Percentiles rank a stretch among this genome's conserved stretches.
phyloP scores from a whole-genome alignment of 192 early-diverging fungal species.

The Coemansia sp. region DNA sequence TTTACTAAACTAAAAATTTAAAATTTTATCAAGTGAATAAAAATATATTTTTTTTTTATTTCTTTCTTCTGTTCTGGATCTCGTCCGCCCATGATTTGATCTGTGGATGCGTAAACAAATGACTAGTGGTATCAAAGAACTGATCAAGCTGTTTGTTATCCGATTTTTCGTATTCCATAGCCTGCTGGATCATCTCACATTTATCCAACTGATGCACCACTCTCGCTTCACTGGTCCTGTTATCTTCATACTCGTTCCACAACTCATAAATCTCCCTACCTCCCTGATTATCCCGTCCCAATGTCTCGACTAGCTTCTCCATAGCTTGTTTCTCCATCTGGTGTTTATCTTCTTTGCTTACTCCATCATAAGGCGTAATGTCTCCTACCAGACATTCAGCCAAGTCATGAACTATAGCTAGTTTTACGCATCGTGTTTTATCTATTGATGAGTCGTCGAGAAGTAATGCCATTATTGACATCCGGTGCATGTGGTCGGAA shows the following conservation, averaged over 20 bases:
- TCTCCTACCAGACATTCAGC: slow-evolving; percentile 78
- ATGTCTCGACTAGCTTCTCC: slow-evolving; percentile 54
- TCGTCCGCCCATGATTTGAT: slow-evolving; percentile 83
- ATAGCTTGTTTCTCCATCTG: slow-evolving; percentile 59
- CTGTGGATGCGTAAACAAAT: slow-evolving; percentile 81
- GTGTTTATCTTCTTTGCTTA: slow-evolving; percentile 78
- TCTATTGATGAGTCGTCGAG: slow-evolving; percentile 70
- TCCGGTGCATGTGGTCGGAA: slow-evolving; percentile 94
- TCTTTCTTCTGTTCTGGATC: slow-evolving; percentile 53
- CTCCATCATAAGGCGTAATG: slow-evolving; percentile 81
- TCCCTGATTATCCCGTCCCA: slow-evolving; percentile 53
- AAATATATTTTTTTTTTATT: neutral
- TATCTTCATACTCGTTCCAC: slow-evolving; percentile 88
- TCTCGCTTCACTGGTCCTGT: slow-evolving; percentile 68
- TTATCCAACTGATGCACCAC: slow-evolving; percentile 93
- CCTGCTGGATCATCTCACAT: slow-evolving; percentile 95
- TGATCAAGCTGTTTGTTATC: slow-evolving; percentile 63
- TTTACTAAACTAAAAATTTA: slow-evolving; percentile 29
- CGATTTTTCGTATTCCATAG: slow-evolving; percentile 84
- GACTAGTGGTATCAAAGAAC: slow-evolving; percentile 81
- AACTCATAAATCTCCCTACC: slow-evolving; percentile 73
- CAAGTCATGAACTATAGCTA: slow-evolving; percentile 92
- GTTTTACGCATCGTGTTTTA: slow-evolving; percentile 75
- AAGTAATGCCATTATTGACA: slow-evolving; percentile 86
- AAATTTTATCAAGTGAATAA: no score